Evolutionary conservation across 1,284 basidiomycete species (phyloP).

Genomic region (Leccinum huronense): DNA sequence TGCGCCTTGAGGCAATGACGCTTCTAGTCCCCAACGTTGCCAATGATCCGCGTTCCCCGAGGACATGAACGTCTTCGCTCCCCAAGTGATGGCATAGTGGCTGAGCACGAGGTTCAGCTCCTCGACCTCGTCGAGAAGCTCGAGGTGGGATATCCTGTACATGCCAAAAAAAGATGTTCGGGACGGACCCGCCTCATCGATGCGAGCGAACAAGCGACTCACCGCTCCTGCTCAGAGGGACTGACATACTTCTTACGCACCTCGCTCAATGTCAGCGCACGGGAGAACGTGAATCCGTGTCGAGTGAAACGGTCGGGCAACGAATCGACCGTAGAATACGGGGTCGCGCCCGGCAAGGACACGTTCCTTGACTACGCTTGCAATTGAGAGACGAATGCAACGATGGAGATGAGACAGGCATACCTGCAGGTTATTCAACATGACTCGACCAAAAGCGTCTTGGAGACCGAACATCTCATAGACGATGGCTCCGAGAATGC

Average conservation of each 20-base stretch:
- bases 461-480: constrained; percentile 90
- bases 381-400: not conserved
- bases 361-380: constrained; percentile 1
- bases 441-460: constrained; percentile 83
- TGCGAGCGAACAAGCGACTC: constrained; percentile 16
- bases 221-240: constrained; percentile 64
- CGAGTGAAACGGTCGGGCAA: constrained; percentile 63
- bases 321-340: constrained; percentile 49
- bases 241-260: constrained; percentile 60
- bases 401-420: not conserved
- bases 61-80: constrained; percentile 33
- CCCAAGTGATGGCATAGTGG: constrained; percentile 90
- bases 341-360: constrained; percentile 66
- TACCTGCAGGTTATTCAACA: constrained; percentile 45
- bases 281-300: constrained; percentile 47
- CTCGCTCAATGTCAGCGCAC: constrained; percentile 35
- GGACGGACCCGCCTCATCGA: constrained; percentile 1
- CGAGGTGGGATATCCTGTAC: constrained; percentile 68
- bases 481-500: constrained; percentile 54
- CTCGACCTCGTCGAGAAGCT: constrained; percentile 89
- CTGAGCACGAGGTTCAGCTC: constrained; percentile 84
- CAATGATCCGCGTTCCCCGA: constrained; percentile 27
- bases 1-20: not conserved
- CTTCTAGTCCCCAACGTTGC: constrained; percentile 40
- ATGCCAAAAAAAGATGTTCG: constrained; percentile 1